A percentile compares a stretch with the other conserved stretches of the same genome.
Evolutionary conservation across 768 basidiomycete species (phyloP).

Genomic region (Fistulinella prunicolor): DNA sequence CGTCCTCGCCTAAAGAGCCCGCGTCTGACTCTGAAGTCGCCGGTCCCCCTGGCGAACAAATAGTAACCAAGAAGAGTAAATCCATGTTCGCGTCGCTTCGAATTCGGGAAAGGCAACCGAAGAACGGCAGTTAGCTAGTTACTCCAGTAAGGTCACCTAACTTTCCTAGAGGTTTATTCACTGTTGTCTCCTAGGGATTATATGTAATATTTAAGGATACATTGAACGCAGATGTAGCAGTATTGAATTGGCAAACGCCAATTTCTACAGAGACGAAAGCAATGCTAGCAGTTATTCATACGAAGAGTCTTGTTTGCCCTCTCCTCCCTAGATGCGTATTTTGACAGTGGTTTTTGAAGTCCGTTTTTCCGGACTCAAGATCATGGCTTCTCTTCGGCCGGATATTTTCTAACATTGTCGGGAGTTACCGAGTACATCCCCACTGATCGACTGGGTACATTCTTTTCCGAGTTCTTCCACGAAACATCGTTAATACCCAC

Average conservation of each 20-base stretch:
- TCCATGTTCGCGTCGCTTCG: slow-evolving; percentile 26
- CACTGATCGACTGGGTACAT: not conserved
- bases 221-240: not conserved
- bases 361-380: not conserved
- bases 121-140: not conserved
- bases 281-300: not conserved
- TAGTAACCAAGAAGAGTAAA: slow-evolving; percentile 22
- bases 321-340: not conserved
- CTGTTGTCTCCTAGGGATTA: not conserved
- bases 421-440: too few species aligned
- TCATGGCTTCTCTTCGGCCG: not conserved
- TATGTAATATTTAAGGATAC: not conserved
- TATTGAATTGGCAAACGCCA: not conserved
- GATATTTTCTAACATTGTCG: not conserved
- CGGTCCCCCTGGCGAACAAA: not conserved
- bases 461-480: not conserved
- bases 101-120: slow-evolving; percentile 10
- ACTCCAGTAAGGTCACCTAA: not conserved
- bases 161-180: not conserved
- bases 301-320: not conserved
- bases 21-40: slow-evolving; percentile 15
- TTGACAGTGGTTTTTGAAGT: not conserved
- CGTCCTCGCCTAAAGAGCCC: slow-evolving; percentile 45
- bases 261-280: not conserved
- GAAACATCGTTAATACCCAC: not conserved